Evolutionary conservation across 257 asterid species (phyloP), one percentile per base, ranked within the genome.

Genomic region (Euphrasia confusa): DNA sequence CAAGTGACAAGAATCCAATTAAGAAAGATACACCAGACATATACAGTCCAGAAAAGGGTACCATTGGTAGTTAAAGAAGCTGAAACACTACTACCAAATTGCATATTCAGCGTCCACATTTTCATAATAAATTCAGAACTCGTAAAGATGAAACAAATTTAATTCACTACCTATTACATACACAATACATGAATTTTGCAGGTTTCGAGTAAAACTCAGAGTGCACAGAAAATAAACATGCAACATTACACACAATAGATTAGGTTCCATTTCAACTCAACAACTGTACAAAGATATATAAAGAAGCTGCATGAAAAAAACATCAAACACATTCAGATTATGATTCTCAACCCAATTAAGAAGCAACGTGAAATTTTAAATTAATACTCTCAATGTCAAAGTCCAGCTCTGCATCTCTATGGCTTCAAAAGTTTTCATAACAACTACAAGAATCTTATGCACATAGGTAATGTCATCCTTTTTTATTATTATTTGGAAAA

Each of bases 1-100:
- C 58, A 58, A 10, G 4, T 2, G 6, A 45, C 50, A 49, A 64
- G 13, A 63, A 47, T 26, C 40, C 13, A 42, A 32, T 14, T 37
- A 28, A 53, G 65, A 58, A 69, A 68, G 27, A 54, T 45, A 45
- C 35, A 55, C 39, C 59, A 60, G 64, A 57, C 10, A 61, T 18
- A 57, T 42, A 61, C 10, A 13, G 3, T 53, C 27, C 63, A 13
- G 50, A 45, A 67, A 60, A 44, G 14, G 10, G 40, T 3, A 12
- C 28, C 42, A 8, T 37, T 40, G 3, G 21, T 37, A 28, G 53
- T 27, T 15, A 40, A 64, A 63, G 59, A 63, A 57, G 54, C 47
- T 15, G 14, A 65, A 61, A 39, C 15, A 35, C 24, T 52, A 63
- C 45, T 55, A 61, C 30, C 50, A 45, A 45, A 10, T 11, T 45